phyloP scores from a whole-genome alignment of 2,329 filamentous ascomycete species.

The Alternaria burnsii region DNA sequence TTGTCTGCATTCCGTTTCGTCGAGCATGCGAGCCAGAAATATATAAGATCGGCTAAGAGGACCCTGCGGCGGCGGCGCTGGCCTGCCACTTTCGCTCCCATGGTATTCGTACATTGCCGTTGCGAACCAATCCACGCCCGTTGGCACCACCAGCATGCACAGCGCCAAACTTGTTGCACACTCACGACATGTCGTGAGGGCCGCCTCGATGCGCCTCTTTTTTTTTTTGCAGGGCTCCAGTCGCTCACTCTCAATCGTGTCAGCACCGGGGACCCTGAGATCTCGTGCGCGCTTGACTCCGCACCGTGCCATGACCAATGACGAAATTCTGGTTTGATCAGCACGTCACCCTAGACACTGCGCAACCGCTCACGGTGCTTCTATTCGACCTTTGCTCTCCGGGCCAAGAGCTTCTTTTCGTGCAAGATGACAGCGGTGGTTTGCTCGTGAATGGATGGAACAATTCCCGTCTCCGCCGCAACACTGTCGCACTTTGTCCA shows the following conservation, averaged over 20 bases:
- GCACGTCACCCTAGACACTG: slow-evolving; percentile 22
- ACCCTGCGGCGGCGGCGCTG: slow-evolving; percentile 32
- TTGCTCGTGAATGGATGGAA: slow-evolving; percentile 8
- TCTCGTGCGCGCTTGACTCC: slow-evolving; percentile 1
- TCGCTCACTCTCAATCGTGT: neutral
- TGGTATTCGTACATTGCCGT: slow-evolving; percentile 10
- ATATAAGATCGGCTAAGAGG: slow-evolving; percentile 38
- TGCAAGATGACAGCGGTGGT: slow-evolving; percentile 4
- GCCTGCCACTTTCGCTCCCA: slow-evolving; percentile 20
- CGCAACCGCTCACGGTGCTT: slow-evolving; percentile 21
- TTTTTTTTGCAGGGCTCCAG: neutral
- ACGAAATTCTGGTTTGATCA: slow-evolving; percentile 31
- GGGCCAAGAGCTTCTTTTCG: slow-evolving; percentile 21
- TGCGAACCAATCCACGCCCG: slow-evolving; percentile 10
- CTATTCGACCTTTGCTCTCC: slow-evolving; percentile 19
- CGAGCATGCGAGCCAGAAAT: slow-evolving; percentile 21
- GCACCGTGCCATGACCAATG: slow-evolving; percentile 16
- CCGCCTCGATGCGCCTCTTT: neutral
- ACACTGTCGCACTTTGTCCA: slow-evolving; percentile 12
- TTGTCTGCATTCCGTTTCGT: slow-evolving; percentile 21
- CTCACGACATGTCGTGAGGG: neutral
- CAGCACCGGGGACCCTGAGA: neutral
- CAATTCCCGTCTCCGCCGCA: slow-evolving; percentile 13
- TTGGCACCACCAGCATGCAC: neutral
- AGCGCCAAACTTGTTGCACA: neutral